Conservation (phyloP, 2,329 filamentous ascomycete genomes). For the Huntiella decipiens region DNA sequence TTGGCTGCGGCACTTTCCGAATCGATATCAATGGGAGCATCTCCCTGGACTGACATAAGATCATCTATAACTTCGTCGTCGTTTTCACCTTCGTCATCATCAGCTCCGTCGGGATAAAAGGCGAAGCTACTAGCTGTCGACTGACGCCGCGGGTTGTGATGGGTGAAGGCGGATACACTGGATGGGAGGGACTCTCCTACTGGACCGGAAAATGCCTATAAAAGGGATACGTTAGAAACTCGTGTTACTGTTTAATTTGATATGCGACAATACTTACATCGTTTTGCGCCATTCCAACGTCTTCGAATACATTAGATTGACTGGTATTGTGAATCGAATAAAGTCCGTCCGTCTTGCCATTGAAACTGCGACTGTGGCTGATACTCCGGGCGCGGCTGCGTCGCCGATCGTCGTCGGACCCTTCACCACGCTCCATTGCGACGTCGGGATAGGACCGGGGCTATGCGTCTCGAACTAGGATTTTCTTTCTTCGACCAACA, state of each 20-base stretch:
- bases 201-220: conserved; percentile 66
- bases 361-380: background rate
- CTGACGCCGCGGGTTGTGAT: conserved; percentile 61
- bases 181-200: conserved; percentile 92
- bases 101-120: conserved; percentile 59
- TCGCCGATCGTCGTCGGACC: too few relatives aligned
- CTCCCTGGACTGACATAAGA: too few relatives aligned
- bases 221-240: conserved; percentile 2
- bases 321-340: conserved; percentile 37
- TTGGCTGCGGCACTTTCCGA: conserved; percentile 11
- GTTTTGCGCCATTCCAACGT: conserved; percentile 97
- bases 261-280: conserved; percentile 37
- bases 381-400: background rate
- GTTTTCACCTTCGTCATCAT: conserved; percentile 23
- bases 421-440: too few relatives aligned
- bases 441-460: too few relatives aligned
- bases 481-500: too few relatives aligned
- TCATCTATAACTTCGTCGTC: conserved; percentile 16
- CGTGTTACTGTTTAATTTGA: background rate
- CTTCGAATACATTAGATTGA: conserved; percentile 66
- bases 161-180: conserved; percentile 77
- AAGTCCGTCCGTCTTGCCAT: background rate
- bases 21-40: conserved; percentile 7
- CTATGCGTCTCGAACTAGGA: too few relatives aligned
- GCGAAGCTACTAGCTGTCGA: conserved; percentile 68